Base-by-base conservation (phyloP, 1,284 basidiomycete genomes). In the Ganoderma multipileum region DNA sequence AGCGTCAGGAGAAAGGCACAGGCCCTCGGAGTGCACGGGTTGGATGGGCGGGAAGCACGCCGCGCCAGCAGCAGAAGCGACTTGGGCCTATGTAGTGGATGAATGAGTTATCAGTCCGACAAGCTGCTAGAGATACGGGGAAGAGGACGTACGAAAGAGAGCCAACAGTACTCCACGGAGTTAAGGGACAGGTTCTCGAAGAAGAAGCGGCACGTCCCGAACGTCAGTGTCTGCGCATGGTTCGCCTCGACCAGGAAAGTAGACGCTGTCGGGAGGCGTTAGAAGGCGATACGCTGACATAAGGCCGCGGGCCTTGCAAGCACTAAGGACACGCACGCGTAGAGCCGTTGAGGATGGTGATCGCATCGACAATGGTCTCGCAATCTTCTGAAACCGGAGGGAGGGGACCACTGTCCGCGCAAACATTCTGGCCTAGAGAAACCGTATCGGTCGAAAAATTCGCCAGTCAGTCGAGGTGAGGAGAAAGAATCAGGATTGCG, bases 191-290 rank as follows among this genome's bases (percentile, higher is more conserved):
- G 68, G 70, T 78, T 78, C 68, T 76, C 70, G 62, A 77, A 76
- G 72, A 75, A 77, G 68, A 76, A 71, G 42, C 74, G 74, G 67
- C 77, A 79, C 8, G 78, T 79, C 36, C 76, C 73, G 71, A 76
- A 78, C n/a, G 75, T 68, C 64, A 79, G 73, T 58, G 73, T 72
- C 65, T 77, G 73, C 33, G 71, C 73, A 68, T 71, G 73, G 63
- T 69, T 58, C 18, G 74, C 69, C 16, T 69, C 62, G n/a, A 78
- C 77, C 50, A 65, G 64, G 75, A 78, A 79, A 3, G 74, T 75
- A 36, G 78, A 70, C 55, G 71, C 78, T 73, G 67, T n/a, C 8
- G 18, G 7, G 9, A 8, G 18, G 23, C 39, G 26, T 18, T n/a
- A 14, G 30, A 16, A 16, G 58, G 18, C 16, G 42, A 38, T 14